Base-by-base conservation (phyloP, 108 stramenopile species). In the Cylindrotheca fusiformis region DNA sequence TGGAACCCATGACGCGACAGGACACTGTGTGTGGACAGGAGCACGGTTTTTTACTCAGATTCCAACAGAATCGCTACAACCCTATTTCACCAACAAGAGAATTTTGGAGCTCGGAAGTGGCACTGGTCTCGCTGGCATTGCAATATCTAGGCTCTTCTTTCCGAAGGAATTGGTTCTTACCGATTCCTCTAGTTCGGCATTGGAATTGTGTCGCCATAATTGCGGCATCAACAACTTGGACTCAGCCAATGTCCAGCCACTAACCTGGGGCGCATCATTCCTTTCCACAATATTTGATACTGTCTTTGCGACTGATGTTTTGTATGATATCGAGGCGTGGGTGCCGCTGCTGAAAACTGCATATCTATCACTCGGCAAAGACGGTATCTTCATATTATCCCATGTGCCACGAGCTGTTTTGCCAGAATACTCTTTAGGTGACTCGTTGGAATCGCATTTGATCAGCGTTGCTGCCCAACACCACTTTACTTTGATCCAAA, bases 21-120 rank as follows among this genome's bases (percentile, higher is more conserved):
- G 88, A 36, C 68, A 76, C 52, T 36, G 78, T 21, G 66, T 85
- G n/a, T 89, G 88, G 88, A 77, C 69, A 63, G 88, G 87, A 19
- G 84, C 88, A 14, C 45, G 67, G 22, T 54, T 83, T 0, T 83
- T 84, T 22, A 29, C 83, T 25, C n/a, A 59, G 14, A 58, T 53
- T 0, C 19, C 44, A 24, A 14, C 46, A 27, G 3, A 18, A 10
- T 29, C 47, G 24, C 5, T 14, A 12, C 8, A 5, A 59, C 29
- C 21, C 52, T 77, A 30, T 18, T 23, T 19, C 32, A 48, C 1
- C 55, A 67, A 51, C 12, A n/a, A n/a, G 36, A 18, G 14, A 28
- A 47, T 33, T 51, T 36, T 89, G 26, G 88, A 89, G 30, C 63
- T 89, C 28, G 88, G 88, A 1, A 51, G 69, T 62, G 88, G 88